phyloP scores from a whole-genome alignment of 495 filamentous ascomycete species.

The Aspergillus asperescens region DNA sequence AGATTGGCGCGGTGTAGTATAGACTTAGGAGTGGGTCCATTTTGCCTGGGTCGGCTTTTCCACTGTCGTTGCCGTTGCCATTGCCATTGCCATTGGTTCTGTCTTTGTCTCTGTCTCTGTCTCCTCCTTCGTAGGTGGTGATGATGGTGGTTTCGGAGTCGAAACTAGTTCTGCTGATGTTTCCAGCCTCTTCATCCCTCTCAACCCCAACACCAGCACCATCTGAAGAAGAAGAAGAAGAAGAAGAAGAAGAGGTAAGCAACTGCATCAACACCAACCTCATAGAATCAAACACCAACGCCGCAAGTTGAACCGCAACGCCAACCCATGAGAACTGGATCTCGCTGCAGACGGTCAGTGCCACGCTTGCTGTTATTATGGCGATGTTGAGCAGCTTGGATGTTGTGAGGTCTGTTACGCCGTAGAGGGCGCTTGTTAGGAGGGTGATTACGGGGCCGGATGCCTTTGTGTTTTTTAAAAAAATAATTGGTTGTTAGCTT shows the following conservation, averaged over 20 bases:
- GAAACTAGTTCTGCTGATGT: slow-evolving; percentile 14
- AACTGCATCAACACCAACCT: slow-evolving; percentile 75
- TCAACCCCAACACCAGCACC: slow-evolving; percentile 16
- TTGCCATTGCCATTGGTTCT: too few species aligned
- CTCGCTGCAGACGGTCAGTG: slow-evolving; percentile 69
- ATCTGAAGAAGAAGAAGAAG: background rate
- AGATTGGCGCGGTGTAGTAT: slow-evolving; percentile 81
- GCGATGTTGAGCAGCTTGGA: slow-evolving; percentile 60
- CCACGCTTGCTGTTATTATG: slow-evolving; percentile 68
- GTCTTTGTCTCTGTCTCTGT: background rate
- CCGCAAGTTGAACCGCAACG: slow-evolving; percentile 64
- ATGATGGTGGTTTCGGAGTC: too few species aligned
- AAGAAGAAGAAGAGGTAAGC: slow-evolving; percentile 44
- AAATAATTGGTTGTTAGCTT: too few species aligned
- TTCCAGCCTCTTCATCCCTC: slow-evolving; percentile 31
- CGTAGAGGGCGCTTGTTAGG: slow-evolving; percentile 59
- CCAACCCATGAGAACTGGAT: slow-evolving; percentile 66
- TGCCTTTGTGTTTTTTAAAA: too few species aligned
- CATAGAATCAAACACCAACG: slow-evolving; percentile 68
- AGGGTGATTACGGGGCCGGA: slow-evolving; percentile 65
- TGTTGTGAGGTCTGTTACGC: slow-evolving; percentile 55
- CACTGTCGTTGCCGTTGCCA: too few species aligned
- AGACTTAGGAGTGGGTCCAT: slow-evolving; percentile 82
- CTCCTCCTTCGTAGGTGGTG: background rate
- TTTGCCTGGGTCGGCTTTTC: slow-evolving; percentile 35